Conservation (phyloP, 768 basidiomycete species). For the Suillus luteus region DNA sequence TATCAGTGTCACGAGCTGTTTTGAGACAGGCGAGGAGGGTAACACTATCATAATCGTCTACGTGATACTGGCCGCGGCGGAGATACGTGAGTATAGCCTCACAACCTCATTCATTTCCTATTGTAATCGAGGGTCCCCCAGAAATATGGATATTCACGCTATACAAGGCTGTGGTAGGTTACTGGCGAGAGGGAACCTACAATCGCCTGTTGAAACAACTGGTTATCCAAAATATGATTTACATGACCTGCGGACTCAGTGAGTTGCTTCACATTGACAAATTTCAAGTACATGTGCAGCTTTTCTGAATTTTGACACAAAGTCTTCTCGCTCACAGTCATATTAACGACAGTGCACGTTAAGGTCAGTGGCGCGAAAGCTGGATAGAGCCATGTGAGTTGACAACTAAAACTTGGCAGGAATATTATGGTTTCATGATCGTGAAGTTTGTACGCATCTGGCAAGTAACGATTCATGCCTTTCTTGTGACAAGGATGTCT, state of each 20-base stretch:
- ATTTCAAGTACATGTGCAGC: background rate
- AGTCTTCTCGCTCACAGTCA: conserved; percentile 1
- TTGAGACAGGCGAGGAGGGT: background rate
- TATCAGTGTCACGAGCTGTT: background rate
- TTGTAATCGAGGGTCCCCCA: background rate
- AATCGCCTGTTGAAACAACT: conserved; percentile 1
- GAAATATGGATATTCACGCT: background rate
- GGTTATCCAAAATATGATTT: conserved; percentile 1
- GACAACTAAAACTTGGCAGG: background rate
- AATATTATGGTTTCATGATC: conserved; percentile 1
- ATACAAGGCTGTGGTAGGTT: background rate
- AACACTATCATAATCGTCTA: background rate
- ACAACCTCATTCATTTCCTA: background rate
- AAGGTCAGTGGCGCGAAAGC: background rate
- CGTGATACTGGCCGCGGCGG: background rate
- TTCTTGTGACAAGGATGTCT: conserved; percentile 6
- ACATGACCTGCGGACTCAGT: conserved; percentile 5
- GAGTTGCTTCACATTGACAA: background rate
- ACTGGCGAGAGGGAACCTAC: conserved; percentile 2
- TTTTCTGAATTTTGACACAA: background rate
- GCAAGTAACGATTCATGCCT: conserved; percentile 5
- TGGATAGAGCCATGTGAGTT: background rate
- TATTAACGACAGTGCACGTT: background rate
- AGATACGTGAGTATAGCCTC: conserved; percentile 3
- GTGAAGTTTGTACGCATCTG: conserved; percentile 6